phyloP scores from a whole-genome alignment of 176 grass and related monocot genomes.

The Juncus effusus region DNA sequence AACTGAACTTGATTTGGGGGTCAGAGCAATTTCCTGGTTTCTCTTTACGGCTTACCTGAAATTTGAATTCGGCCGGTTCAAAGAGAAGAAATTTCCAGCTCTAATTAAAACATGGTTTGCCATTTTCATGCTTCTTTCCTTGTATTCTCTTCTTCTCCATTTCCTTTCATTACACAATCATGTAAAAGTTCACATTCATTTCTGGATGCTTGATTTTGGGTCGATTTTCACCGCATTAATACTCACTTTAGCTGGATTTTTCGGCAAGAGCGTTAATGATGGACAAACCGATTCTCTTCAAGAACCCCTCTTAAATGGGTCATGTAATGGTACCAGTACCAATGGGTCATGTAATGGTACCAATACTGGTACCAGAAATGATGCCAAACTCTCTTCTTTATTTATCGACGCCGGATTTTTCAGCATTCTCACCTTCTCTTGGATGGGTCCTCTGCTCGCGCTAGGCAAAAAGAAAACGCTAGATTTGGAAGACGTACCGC shows the following conservation, averaged over 20 bases:
- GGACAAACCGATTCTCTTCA: slow-evolving; percentile 11
- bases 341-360: slow-evolving; percentile 19
- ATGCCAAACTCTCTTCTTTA: slow-evolving; percentile 26
- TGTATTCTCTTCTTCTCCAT: slow-evolving; percentile 24
- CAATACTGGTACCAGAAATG: neutral
- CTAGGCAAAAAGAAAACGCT: slow-evolving; percentile 57
- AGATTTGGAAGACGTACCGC: slow-evolving; percentile 62
- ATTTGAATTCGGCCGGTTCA: slow-evolving; percentile 24
- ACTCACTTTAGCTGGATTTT: slow-evolving; percentile 39
- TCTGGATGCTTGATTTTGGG: slow-evolving; percentile 51
- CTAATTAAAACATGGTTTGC: slow-evolving; percentile 57
- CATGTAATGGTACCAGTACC: neutral
- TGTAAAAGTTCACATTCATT: neutral
- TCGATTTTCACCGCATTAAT: slow-evolving; percentile 21
- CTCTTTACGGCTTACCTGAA: slow-evolving; percentile 51
- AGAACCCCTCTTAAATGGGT: slow-evolving; percentile 65
- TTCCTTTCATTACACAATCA: neutral
- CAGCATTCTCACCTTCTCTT: slow-evolving; percentile 69
- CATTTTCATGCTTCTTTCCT: slow-evolving; percentile 52
- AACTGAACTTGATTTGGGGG: slow-evolving; percentile 28
- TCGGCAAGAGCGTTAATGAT: slow-evolving; percentile 16
- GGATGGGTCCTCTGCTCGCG: slow-evolving; percentile 55
- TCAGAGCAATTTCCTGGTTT: slow-evolving; percentile 48
- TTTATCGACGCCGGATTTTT: slow-evolving; percentile 57
- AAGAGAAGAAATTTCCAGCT: slow-evolving; percentile 42